phyloP scores from a whole-genome alignment of 2,329 filamentous ascomycete genomes.

The Colletotrichum gigasporum region DNA sequence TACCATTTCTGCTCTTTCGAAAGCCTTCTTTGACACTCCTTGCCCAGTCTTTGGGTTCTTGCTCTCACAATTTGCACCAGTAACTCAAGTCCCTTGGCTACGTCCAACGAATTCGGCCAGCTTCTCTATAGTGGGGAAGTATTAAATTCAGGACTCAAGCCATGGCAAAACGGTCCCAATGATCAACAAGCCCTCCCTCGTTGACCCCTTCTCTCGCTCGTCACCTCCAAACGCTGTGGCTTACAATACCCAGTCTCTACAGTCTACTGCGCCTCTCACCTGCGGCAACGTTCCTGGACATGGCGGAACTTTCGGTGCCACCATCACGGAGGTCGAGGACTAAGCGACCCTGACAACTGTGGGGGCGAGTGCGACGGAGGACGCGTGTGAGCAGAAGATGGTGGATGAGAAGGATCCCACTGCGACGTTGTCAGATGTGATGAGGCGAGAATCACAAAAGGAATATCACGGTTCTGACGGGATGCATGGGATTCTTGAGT shows the following conservation, averaged over 20 bases:
- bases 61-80: constrained; percentile 39
- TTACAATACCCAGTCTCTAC: constrained; percentile 76
- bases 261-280: constrained; percentile 74
- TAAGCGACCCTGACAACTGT: constrained; percentile 70
- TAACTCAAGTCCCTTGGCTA: constrained; percentile 58
- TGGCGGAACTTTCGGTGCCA: constrained; percentile 70
- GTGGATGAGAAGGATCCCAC: neutral
- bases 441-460: too few species aligned
- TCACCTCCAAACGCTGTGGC: constrained; percentile 67
- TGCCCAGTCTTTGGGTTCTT: too few species aligned
- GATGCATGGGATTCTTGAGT: too few species aligned
- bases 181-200: constrained; percentile 66
- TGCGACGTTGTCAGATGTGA: too few species aligned
- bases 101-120: constrained; percentile 63
- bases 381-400: too few species aligned
- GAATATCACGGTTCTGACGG: too few species aligned
- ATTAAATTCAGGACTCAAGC: constrained; percentile 74
- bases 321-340: constrained; percentile 69
- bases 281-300: constrained; percentile 63
- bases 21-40: neutral
- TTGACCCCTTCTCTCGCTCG: constrained; percentile 47
- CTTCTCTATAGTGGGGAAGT: constrained; percentile 65
- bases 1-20: neutral
- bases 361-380: constrained; percentile 75
- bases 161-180: constrained; percentile 75